Percentiles rank a stretch among this genome's conserved stretches.
Conservation (phyloP, 2,329 filamentous ascomycete genomes). For the Arthrobotrys entomopaga region DNA sequence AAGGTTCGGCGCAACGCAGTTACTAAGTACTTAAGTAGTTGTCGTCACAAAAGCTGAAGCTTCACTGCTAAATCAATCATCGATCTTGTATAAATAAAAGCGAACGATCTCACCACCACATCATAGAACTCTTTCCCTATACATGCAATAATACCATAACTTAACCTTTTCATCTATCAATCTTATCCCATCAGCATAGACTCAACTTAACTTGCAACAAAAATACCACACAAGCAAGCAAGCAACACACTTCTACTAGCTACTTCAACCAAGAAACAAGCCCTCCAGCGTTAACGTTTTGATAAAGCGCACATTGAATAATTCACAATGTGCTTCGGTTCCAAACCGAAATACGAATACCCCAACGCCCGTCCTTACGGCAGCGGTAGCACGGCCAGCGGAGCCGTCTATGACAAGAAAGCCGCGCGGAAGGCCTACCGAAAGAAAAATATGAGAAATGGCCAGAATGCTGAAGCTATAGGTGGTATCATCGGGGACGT, state of each 20-base stretch:
- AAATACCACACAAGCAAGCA: neutral
- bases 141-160: too few species aligned
- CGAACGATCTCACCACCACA: neutral
- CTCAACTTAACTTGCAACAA: too few species aligned
- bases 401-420: constrained; percentile 23
- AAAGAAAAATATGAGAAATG: constrained; percentile 24
- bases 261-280: neutral
- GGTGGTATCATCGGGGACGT: constrained; percentile 23
- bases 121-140: neutral
- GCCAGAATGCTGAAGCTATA: constrained; percentile 11
- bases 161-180: too few species aligned
- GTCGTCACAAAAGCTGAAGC: neutral
- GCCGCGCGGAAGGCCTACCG: constrained; percentile 31
- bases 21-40: too few species aligned
- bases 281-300: neutral
- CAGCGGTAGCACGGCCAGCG: constrained; percentile 27
- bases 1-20: too few species aligned
- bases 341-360: constrained; percentile 12
- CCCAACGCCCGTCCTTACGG: constrained; percentile 50
- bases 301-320: constrained; percentile 1
- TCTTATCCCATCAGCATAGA: too few species aligned
- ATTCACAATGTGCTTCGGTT: constrained; percentile 51
- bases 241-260: neutral
- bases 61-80: too few species aligned
- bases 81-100: neutral